Evolutionary conservation across 805 yeast species (phyloP).

Genomic region (Metschnikowia sp.): DNA sequence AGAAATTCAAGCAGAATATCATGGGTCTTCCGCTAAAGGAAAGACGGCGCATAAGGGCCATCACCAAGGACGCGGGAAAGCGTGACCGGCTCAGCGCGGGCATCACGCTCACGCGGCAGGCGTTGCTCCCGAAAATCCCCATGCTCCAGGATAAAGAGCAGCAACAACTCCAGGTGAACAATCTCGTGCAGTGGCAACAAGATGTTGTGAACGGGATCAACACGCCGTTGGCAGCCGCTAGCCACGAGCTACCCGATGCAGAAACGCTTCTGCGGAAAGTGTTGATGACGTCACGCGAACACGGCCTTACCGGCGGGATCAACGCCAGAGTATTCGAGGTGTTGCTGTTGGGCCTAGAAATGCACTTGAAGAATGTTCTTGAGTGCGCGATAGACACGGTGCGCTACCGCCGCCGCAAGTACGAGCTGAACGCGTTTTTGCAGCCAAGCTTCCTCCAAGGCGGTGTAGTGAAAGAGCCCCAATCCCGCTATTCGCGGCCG

Average conservation of each 20-base stretch:
- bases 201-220: conserved; percentile 85
- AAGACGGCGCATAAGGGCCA: conserved; percentile 76
- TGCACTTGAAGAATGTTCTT: conserved; percentile 68
- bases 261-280: conserved; percentile 65
- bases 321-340: conserved; percentile 76
- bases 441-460: conserved; percentile 19
- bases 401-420: conserved; percentile 52
- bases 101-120: conserved; percentile 66
- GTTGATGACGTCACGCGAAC: conserved; percentile 81
- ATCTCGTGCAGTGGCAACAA: conserved; percentile 82
- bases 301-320: conserved; percentile 82
- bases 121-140: conserved; percentile 82
- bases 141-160: conserved; percentile 52
- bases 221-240: conserved; percentile 74
- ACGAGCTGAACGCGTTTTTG: conserved; percentile 35
- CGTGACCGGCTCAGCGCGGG: conserved; percentile 68
- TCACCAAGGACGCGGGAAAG: conserved; percentile 80
- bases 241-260: conserved; percentile 77
- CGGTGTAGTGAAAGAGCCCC: not conserved
- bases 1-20: conserved; percentile 77
- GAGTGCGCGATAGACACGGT: conserved; percentile 74
- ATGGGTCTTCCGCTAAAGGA: conserved; percentile 84
- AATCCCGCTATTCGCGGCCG: not conserved
- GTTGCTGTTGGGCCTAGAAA: conserved; percentile 74
- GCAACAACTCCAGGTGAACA: conserved; percentile 43